Percentiles rank a stretch among this genome's conserved stretches.
phyloP scores from a whole-genome alignment of 2,329 filamentous ascomycete genomes.

The Xylariales sp. region DNA sequence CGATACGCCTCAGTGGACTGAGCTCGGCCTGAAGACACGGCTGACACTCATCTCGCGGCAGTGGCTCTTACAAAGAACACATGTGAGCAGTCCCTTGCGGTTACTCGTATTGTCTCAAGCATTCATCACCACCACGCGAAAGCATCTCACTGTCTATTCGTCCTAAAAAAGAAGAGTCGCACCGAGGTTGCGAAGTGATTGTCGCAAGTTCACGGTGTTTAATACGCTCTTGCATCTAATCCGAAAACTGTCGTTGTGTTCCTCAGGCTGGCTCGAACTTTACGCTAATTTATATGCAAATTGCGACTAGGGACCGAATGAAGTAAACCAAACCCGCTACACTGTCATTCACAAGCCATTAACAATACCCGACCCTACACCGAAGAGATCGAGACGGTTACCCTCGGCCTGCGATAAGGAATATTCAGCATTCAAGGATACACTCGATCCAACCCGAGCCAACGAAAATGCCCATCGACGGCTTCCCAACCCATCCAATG shows the following conservation, averaged over 20 bases:
- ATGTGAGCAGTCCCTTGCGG: conserved; percentile 49
- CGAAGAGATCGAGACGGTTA: conserved; percentile 52
- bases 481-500: conserved; percentile 43
- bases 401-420: conserved; percentile 39
- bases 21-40: conserved; percentile 51
- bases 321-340: conserved; percentile 22
- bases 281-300: conserved; percentile 39
- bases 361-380: conserved; percentile 49
- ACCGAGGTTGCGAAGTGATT: background rate
- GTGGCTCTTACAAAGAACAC: conserved; percentile 52
- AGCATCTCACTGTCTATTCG: background rate
- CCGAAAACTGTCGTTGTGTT: background rate
- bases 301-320: conserved; percentile 36
- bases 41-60: conserved; percentile 55
- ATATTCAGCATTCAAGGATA: conserved; percentile 31
- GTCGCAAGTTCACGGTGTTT: background rate
- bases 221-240: background rate
- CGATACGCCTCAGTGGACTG: conserved; percentile 51
- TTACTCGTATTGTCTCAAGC: conserved; percentile 20
- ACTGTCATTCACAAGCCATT: conserved; percentile 44
- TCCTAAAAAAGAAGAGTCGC: background rate
- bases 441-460: conserved; percentile 40
- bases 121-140: background rate
- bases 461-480: conserved; percentile 45
- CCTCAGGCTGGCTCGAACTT: conserved; percentile 25